phyloP scores from a whole-genome alignment of 441 rosid species.

The Melastoma candidum region DNA sequence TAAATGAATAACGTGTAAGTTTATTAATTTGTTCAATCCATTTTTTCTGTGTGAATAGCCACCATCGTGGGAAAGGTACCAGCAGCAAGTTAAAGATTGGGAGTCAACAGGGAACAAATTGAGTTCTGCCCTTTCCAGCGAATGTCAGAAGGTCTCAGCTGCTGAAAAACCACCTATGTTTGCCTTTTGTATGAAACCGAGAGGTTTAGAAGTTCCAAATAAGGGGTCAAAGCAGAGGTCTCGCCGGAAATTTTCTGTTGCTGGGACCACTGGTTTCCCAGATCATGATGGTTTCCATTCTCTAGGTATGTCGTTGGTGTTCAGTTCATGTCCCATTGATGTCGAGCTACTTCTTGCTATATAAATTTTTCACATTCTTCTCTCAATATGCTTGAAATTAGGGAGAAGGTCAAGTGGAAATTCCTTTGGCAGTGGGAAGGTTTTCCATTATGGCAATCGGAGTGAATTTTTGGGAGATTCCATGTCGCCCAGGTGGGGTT shows the following conservation, averaged over 20 bases:
- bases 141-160: conserved; percentile 37
- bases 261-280: conserved; percentile 31
- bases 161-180: conserved; percentile 79
- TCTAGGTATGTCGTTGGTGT: conserved; percentile 25
- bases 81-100: conserved; percentile 67
- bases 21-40: neutral
- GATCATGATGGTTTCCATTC: conserved; percentile 47
- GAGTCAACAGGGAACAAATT: conserved; percentile 49
- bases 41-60: conserved; percentile 40
- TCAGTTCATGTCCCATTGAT: no score
- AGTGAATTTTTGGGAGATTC: conserved; percentile 50
- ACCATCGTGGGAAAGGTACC: conserved; percentile 88
- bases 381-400: conserved; percentile 4
- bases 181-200: conserved; percentile 96
- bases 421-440: conserved; percentile 59
- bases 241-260: conserved; percentile 55
- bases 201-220: conserved; percentile 88
- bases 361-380: neutral
- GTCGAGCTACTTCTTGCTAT: neutral
- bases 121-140: conserved; percentile 27
- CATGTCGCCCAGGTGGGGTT: conserved; percentile 43
- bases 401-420: conserved; percentile 71
- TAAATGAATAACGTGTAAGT: no score
- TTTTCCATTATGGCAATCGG: conserved; percentile 34
- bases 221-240: conserved; percentile 87